A percentile compares a stretch with the other conserved stretches of the same genome.
phyloP scores from a whole-genome alignment of 164 flowering plant species.

The Houttuynia cordata region DNA sequence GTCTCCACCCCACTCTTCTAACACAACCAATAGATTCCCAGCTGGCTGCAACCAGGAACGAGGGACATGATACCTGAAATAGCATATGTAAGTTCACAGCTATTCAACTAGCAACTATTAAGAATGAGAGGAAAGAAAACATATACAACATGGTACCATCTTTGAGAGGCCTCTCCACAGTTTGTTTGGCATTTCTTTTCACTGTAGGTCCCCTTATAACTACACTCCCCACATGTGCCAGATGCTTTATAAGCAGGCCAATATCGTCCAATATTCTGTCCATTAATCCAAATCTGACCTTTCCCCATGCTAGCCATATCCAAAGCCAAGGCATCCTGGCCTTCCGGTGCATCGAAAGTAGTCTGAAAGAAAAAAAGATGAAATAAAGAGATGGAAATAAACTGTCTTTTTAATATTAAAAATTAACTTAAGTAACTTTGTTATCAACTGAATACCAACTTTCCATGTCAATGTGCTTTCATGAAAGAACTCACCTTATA shows the following conservation, averaged over 20 bases:
- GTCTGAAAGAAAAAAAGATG: constrained; percentile 21
- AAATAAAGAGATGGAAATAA: neutral
- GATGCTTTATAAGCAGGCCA: constrained; percentile 68
- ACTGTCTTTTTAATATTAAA: neutral
- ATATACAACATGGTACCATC: constrained; percentile 32
- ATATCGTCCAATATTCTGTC: constrained; percentile 64
- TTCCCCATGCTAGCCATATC: constrained; percentile 83
- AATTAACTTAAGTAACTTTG: no score
- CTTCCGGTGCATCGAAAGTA: constrained; percentile 52
- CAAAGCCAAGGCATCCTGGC: constrained; percentile 61
- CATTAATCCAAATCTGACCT: constrained; percentile 84
- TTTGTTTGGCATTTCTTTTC: constrained; percentile 47
- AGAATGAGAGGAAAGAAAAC: neutral
- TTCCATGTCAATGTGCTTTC: neutral
- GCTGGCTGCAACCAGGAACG: constrained; percentile 72
- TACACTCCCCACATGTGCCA: constrained; percentile 52
- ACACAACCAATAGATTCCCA: constrained; percentile 55
- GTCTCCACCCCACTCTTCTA: constrained; percentile 90
- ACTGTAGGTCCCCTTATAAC: constrained; percentile 42
- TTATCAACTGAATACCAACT: no score
- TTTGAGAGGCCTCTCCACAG: constrained; percentile 63
- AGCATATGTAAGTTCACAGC: constrained; percentile 4
- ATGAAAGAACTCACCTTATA: constrained; percentile 53
- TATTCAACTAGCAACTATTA: neutral
- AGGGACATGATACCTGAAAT: constrained; percentile 67